Evolutionary conservation across 768 basidiomycete genomes (phyloP).

Genomic region (Scleroderma citrinum): DNA sequence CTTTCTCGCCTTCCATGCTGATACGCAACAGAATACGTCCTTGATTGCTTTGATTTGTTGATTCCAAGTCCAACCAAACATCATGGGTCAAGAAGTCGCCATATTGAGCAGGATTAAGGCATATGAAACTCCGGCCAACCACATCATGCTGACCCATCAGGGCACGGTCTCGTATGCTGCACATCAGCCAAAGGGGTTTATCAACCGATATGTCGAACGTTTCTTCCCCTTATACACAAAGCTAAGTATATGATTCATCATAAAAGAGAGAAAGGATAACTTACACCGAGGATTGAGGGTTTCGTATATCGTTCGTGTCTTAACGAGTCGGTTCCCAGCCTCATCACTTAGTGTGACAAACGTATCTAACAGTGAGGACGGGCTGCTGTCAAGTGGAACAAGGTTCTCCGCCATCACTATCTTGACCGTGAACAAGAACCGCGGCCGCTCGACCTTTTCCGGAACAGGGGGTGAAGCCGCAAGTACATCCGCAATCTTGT

Average conservation of each 20-base stretch:
- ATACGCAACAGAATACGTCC: conserved; percentile 84
- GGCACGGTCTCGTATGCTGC: conserved; percentile 87
- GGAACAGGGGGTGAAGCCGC: conserved; percentile 60
- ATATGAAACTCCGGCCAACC: conserved; percentile 86
- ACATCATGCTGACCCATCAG: conserved; percentile 90
- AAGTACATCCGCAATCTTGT: conserved; percentile 69
- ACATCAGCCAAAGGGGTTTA: conserved; percentile 94
- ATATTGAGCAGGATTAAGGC: conserved; percentile 83
- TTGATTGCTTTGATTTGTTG: conserved; percentile 35
- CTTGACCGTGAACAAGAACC: conserved; percentile 91
- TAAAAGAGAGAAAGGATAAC: conserved; percentile 22
- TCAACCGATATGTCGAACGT: conserved; percentile 93
- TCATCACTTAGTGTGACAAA: conserved; percentile 95
- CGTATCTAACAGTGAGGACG: conserved; percentile 79
- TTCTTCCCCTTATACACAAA: conserved; percentile 73
- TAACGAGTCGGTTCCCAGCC: conserved; percentile 81
- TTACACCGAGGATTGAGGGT: conserved; percentile 82
- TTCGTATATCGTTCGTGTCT: conserved; percentile 95
- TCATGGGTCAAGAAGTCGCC: conserved; percentile 89
- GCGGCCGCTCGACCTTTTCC: conserved; percentile 57
- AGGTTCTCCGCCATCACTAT: conserved; percentile 87
- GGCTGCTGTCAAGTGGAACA: conserved; percentile 67
- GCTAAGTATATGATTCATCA: conserved; percentile 4
- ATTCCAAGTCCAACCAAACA: conserved; percentile 86
- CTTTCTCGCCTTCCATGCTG: conserved; percentile 99